Evolutionary conservation across 2,329 filamentous ascomycete genomes (phyloP), one percentile per base, ranked within the genome.

Genomic region (Fusarium pininemorale): DNA sequence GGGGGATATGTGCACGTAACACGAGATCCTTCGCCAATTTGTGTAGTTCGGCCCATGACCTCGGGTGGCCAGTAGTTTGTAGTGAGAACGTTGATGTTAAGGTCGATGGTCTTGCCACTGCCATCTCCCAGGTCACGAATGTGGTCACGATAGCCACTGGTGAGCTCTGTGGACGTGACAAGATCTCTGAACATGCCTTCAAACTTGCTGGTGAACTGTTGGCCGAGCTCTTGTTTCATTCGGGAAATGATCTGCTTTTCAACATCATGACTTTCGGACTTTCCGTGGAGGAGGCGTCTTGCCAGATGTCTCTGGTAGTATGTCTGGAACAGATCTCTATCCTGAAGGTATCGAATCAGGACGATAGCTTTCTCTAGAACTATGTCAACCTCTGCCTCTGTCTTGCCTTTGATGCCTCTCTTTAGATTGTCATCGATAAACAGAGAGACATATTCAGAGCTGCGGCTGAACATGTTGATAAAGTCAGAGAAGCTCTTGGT

Each of bases 161-260:
- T 94, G 32, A 98, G 88, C 74, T 98, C 96, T 62, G 92, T 91
- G 0, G 95, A 98, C 18, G 95, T 91, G 22, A 92, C 90, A 90
- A 98, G 95, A 79, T 99, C 96, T 83, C 95, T 95, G 86, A 99
- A 98, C 95, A 99, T 98, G 74, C 95, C 93, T 80, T 99, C 96
- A 50, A 99, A 90, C 81, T 97, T 97, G 79, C 90, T 87, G 0
- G 96, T 98, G 81, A 98, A 98, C 75, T 95, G 92, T 81, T 97
- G 97, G 44, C 96, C 96, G 59, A 98, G 90, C 81, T 98, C 96
- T 79, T 96, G 90, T 87, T 98, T 98, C 95, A 99, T 98, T 73
- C 96, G 93, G 1, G 92, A 93, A 59, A 99, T 96, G 90, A 99
- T 97, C 79, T 96, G 93, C 81, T 96, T 95, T 83, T 99, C 96